Evolutionary conservation across 2,329 filamentous ascomycete genomes (phyloP).

Genomic region (Trichoderma sp.): DNA sequence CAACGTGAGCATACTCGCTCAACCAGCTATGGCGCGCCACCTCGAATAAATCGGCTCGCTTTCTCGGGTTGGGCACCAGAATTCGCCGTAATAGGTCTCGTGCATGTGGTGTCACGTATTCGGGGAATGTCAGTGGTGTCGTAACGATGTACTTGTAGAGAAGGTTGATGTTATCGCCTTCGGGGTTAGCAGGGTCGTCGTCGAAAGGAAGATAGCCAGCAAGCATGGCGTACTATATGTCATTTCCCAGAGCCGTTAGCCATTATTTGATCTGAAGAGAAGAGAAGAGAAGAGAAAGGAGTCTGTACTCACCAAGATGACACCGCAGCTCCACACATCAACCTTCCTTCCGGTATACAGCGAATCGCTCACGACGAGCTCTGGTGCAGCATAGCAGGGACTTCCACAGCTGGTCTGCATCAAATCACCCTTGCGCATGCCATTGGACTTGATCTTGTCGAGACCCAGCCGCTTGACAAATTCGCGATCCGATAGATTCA

Average conservation of each 20-base stretch:
- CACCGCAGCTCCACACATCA: constrained; percentile 98
- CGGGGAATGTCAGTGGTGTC: constrained; percentile 93
- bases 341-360: constrained; percentile 97
- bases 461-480: constrained; percentile 85
- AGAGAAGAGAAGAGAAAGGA: background rate
- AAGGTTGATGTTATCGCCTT: constrained; percentile 98
- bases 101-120: constrained; percentile 97
- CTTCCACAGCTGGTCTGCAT: constrained; percentile 99
- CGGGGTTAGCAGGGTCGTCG: constrained; percentile 95
- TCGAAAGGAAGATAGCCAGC: constrained; percentile 97
- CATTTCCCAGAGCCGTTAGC: background rate
- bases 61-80: constrained; percentile 89
- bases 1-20: constrained; percentile 94
- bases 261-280: background rate
- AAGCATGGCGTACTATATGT: constrained; percentile 90
- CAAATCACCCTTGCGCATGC: constrained; percentile 81
- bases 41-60: constrained; percentile 94
- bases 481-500: constrained; percentile 82
- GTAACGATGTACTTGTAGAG: constrained; percentile 99
- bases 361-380: constrained; percentile 95
- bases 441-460: constrained; percentile 74
- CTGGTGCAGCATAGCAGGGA: constrained; percentile 95
- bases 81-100: constrained; percentile 90
- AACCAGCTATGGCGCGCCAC: constrained; percentile 98
- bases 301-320: constrained; percentile 81